A percentile compares a stretch with the other conserved stretches of the same genome.
Evolutionary conservation across 768 basidiomycete genomes (phyloP).

Genomic region (Russula griseocarnosa): DNA sequence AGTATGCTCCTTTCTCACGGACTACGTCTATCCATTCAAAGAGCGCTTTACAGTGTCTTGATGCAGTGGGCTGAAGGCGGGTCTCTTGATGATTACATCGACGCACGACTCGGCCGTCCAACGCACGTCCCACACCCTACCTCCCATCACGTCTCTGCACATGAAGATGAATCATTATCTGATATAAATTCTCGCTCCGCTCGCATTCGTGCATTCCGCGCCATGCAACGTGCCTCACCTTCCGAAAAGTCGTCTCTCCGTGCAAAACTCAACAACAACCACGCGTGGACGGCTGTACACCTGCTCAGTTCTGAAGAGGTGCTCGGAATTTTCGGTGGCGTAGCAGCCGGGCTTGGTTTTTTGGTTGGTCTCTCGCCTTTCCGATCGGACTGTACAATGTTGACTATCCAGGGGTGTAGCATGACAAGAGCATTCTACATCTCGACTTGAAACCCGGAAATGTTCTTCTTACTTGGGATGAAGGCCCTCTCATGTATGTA

Average conservation of each 20-base stretch:
- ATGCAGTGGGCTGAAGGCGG: conserved; percentile 96
- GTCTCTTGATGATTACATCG: conserved; percentile 82
- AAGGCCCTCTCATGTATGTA: conserved; percentile 72
- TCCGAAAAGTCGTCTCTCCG: conserved; percentile 60
- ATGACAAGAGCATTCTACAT: conserved; percentile 81
- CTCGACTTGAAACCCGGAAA: conserved; percentile 94
- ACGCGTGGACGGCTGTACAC: conserved; percentile 71
- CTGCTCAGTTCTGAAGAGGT: conserved; percentile 83
- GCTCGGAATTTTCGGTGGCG: conserved; percentile 72
- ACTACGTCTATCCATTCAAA: neutral
- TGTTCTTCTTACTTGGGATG: conserved; percentile 88
- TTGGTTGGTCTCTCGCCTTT: conserved; percentile 50
- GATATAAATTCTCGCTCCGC: conserved; percentile 53
- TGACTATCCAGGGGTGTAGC: conserved; percentile 42
- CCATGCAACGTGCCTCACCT: conserved; percentile 59
- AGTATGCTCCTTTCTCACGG: conserved; percentile 47
- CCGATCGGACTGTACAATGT: too few relatives aligned
- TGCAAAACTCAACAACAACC: conserved; percentile 42
- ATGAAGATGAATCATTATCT: conserved; percentile 25
- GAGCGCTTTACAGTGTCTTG: conserved; percentile 50
- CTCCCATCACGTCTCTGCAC: conserved; percentile 46
- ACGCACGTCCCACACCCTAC: conserved; percentile 28
- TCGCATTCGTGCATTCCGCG: conserved; percentile 72
- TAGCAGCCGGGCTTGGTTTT: conserved; percentile 83
- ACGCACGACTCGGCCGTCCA: conserved; percentile 63